Evolutionary conservation across 805 yeast genomes (phyloP).

Genomic region (Saturnispora bothae): DNA sequence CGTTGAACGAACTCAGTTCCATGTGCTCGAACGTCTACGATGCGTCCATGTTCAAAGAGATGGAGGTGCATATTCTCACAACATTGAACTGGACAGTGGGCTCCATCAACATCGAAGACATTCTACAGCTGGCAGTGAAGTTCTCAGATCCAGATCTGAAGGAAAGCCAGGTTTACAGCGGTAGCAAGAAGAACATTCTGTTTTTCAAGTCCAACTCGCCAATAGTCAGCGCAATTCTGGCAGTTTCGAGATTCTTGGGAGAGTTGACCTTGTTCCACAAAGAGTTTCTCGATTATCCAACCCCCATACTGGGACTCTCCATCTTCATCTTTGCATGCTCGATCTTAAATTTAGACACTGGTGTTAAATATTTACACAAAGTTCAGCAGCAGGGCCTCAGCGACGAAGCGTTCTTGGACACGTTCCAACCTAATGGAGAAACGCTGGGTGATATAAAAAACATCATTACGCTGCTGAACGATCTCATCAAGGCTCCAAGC

Average conservation of each 20-base stretch:
- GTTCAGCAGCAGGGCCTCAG: not conserved
- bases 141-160: slow-evolving; percentile 26
- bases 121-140: slow-evolving; percentile 32
- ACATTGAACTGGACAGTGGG: slow-evolving; percentile 33
- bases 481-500: slow-evolving; percentile 35
- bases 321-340: slow-evolving; percentile 47
- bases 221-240: slow-evolving; percentile 41
- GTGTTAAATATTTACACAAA: slow-evolving; percentile 21
- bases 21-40: slow-evolving; percentile 54
- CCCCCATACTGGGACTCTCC: slow-evolving; percentile 37
- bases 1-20: slow-evolving; percentile 39
- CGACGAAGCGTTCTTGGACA: slow-evolving; percentile 11
- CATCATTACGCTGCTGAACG: slow-evolving; percentile 33
- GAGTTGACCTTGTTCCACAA: slow-evolving; percentile 44
- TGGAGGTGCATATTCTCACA: slow-evolving; percentile 35
- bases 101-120: slow-evolving; percentile 42
- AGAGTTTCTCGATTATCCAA: slow-evolving; percentile 32
- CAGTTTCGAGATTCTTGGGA: slow-evolving; percentile 43
- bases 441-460: slow-evolving; percentile 29
- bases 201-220: slow-evolving; percentile 25
- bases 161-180: slow-evolving; percentile 19
- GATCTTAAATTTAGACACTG: slow-evolving; percentile 38
- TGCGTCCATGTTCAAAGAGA: slow-evolving; percentile 34
- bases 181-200: slow-evolving; percentile 20
- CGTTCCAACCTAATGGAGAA: not conserved